phyloP scores from a whole-genome alignment of 768 basidiomycete genomes.

The Pisolithus sp. region DNA sequence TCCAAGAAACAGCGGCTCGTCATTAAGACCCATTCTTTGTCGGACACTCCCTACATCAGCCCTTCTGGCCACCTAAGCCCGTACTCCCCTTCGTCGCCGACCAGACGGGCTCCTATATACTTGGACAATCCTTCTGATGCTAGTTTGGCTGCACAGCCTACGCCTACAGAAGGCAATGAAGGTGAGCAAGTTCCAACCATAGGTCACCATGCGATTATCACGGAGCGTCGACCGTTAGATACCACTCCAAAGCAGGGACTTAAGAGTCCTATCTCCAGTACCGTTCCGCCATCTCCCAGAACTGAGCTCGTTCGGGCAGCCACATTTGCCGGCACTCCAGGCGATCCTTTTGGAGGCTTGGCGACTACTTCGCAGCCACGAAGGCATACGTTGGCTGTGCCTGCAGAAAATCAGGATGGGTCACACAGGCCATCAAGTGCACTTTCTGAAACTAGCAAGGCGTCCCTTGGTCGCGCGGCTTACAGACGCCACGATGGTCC shows the following conservation, averaged over 20 bases:
- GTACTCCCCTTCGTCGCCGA: conserved; percentile 4
- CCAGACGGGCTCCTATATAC: not conserved
- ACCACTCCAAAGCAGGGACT: conserved; percentile 1
- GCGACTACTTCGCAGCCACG: conserved; percentile 1
- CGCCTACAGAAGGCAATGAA: not conserved
- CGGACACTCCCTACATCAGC: conserved; percentile 4
- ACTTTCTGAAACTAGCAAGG: conserved; percentile 4
- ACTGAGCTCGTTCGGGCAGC: conserved; percentile 4
- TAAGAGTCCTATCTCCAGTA: conserved; percentile 3
- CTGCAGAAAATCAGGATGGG: conserved; percentile 3
- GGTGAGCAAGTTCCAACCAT: not conserved
- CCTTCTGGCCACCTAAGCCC: conserved; percentile 3
- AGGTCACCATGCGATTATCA: not conserved
- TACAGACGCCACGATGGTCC: conserved; percentile 13
- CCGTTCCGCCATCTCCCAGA: not conserved
- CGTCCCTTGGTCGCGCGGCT: conserved; percentile 6
- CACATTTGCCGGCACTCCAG: conserved; percentile 8
- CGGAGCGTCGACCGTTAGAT: not conserved
- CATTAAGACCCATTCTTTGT: conserved; percentile 1
- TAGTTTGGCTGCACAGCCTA: not conserved
- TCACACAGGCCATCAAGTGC: conserved; percentile 3
- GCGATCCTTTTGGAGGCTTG: conserved; percentile 1
- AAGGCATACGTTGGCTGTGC: conserved; percentile 8
- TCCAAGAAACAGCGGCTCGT: conserved; percentile 2
- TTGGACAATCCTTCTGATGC: conserved; percentile 1